Evolutionary conservation across 2,329 filamentous ascomycete genomes (phyloP), one percentile per base, ranked within the genome.

Genomic region (Ascocoryne sarcoides): DNA sequence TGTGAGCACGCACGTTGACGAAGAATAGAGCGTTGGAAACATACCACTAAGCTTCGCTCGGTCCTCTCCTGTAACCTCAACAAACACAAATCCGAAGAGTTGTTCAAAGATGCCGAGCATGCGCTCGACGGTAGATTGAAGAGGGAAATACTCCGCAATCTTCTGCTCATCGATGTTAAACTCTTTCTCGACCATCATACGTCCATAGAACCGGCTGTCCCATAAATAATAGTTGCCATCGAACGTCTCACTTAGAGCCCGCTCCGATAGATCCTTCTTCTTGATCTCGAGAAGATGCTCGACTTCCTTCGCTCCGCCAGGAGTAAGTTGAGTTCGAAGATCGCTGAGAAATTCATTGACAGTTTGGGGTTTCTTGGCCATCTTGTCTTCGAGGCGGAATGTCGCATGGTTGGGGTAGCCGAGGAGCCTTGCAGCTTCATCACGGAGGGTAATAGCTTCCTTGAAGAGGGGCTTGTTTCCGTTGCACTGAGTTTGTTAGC

Each of bases 101-200:
- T 85, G 72, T 62, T 92, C 84, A 49, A 92, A 92, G 54, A 90
- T 90, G 53, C 78, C 73, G 35, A 92, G 69, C 85, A 93, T 90
- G 42, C 78, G 81, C 19, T 72, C 70, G 37, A 92, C 79, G 0
- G 83, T 87, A 10, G 76, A 74, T 44, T 78, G 70, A 5, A 90
- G 70, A 3, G 86, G 85, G 65, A 92, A 92, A 63, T 89, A 92
- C 62, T 92, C 82, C 8, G 85, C 79, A 54, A 92, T 84, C 57
- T 80, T 76, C 53, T 80, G 76, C 60, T 90, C 84, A 48, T 90
- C 83, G 33, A 92, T 79, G 53, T 76, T 79, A 60, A 79, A 90
- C 57, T 90, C 82, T 57, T 82, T 75, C 65, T 90, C 83, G 29
- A 88, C 75, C 75, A 88, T 82, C 58, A 89, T 67, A 5, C 82